Base-by-base conservation (phyloP, 495 filamentous ascomycete genomes). In the Melanomma pulvis-pyrius region DNA sequence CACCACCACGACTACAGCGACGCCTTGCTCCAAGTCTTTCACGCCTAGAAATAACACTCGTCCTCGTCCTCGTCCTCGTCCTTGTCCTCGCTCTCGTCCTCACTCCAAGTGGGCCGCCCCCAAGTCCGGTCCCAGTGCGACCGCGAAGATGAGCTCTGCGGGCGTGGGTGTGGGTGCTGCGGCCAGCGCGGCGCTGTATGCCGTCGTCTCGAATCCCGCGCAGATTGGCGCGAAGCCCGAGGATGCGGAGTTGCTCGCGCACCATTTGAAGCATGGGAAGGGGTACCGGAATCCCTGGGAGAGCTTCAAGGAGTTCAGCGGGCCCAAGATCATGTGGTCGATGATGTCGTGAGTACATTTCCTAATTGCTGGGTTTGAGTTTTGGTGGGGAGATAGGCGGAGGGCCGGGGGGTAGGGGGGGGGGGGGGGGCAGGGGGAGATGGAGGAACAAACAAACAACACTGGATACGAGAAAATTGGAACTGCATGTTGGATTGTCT, bases 211-310 rank as follows among this genome's bases (percentile, higher is more conserved):
- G 13, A 80, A 81, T n/a, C 73, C 79, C 11, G 73, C 77, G 1
- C 73, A 81, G 15, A 65, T 73, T 28, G 80, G 81, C 34, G 74
- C 79, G 29, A 74, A 69, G 15, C 87, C 87, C 0, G 82, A 87
- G 39, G 84, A 87, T 68, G 82, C 79, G 6, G 73, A 79, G 12
- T 75, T 81, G 19, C 82, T 83, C 64, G 78, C 71, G 24, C 87
- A 90, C 74, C 87, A 90, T 77, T 69, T 78, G 9, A 77, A 82
- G 62, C 75, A 80, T 61, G 84, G 85, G 44, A 81, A 78, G n/a
- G 82, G 82, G 60, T 90, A 87, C 68, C 76, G 68, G 29, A 90
- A 89, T 73, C 87, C 87, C 7, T 79, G 75, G 76, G 69, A 71
- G 13, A 76, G 74, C 17, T 78, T 71, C 44, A 17, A 24, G 32